Percentiles rank a stretch among this genome's conserved stretches.
These are phyloP conservation scores for Phytophthora boehmeriae DNA, from an alignment of 352 stramenopile species.

Conservation along the genomic window DNA sequence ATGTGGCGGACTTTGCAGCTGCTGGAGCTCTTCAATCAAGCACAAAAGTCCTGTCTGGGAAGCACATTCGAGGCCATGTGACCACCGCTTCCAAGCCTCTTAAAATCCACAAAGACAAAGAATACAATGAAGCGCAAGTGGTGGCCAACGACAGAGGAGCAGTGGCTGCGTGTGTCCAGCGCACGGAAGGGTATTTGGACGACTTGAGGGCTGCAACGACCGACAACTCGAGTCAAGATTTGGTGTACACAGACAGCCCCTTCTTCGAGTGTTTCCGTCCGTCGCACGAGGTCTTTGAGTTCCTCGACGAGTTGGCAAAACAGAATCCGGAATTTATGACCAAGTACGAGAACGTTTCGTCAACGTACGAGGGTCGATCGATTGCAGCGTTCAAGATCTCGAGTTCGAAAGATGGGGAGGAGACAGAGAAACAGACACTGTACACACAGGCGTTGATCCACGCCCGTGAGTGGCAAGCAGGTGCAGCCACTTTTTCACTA, in stretches of 20 bases:
- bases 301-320: constrained; percentile 55
- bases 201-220: constrained; percentile 26
- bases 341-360: constrained; percentile 55
- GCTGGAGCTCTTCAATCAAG: constrained; percentile 24
- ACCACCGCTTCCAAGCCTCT: constrained; percentile 20
- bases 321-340: constrained; percentile 54
- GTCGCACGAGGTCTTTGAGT: constrained; percentile 62
- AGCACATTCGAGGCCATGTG: constrained; percentile 27
- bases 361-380: constrained; percentile 52
- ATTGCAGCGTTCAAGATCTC: constrained; percentile 76
- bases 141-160: constrained; percentile 49
- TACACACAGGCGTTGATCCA: constrained; percentile 77
- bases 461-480: constrained; percentile 58
- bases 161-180: constrained; percentile 48
- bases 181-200: constrained; percentile 55
- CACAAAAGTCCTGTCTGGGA: constrained; percentile 20
- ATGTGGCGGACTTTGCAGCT: constrained; percentile 28
- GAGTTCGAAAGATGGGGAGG: constrained; percentile 13
- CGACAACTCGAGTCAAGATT: not conserved
- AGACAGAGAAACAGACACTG: constrained; percentile 38
- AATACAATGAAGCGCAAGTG: constrained; percentile 30
- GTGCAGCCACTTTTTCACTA: constrained; percentile 52
- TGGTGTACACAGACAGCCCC: constrained; percentile 48
- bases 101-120: constrained; percentile 40
- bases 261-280: constrained; percentile 83